These are phyloP conservation scores for Candida nonsorbophila DNA, from an alignment of 805 yeast species.

Conservation along the genomic window DNA sequence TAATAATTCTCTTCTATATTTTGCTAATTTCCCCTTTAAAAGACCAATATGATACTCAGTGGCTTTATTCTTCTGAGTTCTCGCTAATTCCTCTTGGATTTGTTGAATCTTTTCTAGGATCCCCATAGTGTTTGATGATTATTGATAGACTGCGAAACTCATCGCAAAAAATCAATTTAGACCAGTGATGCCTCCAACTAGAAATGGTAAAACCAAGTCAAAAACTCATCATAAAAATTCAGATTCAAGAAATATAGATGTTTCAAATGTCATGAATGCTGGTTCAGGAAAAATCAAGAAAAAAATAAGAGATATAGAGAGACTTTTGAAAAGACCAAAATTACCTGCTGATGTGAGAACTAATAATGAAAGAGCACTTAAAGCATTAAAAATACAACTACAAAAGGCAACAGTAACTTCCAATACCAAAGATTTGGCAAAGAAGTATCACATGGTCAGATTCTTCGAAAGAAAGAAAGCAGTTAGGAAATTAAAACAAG, in stretches of 20 bases:
- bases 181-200: background rate
- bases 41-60: conserved; percentile 96
- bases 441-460: conserved; percentile 87
- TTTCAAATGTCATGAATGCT: conserved; percentile 25
- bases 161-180: conserved; percentile 1
- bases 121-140: conserved; percentile 15
- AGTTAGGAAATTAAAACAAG: conserved; percentile 57
- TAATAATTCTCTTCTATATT: conserved; percentile 82
- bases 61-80: conserved; percentile 96
- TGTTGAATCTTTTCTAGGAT: conserved; percentile 68
- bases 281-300: conserved; percentile 60
- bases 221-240: conserved; percentile 4
- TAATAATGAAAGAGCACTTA: conserved; percentile 72
- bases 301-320: conserved; percentile 80
- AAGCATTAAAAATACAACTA: conserved; percentile 57
- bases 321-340: conserved; percentile 51
- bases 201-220: background rate
- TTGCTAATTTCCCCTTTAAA: conserved; percentile 89
- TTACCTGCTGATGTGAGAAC: conserved; percentile 60
- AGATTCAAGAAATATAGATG: conserved; percentile 14
- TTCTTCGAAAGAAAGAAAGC: conserved; percentile 91
- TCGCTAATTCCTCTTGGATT: conserved; percentile 88
- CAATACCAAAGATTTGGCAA: conserved; percentile 48
- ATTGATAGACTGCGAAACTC: conserved; percentile 1
- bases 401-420: conserved; percentile 39